phyloP scores from a whole-genome alignment of 305 asterid genomes.

The Rubia tinctorum region DNA sequence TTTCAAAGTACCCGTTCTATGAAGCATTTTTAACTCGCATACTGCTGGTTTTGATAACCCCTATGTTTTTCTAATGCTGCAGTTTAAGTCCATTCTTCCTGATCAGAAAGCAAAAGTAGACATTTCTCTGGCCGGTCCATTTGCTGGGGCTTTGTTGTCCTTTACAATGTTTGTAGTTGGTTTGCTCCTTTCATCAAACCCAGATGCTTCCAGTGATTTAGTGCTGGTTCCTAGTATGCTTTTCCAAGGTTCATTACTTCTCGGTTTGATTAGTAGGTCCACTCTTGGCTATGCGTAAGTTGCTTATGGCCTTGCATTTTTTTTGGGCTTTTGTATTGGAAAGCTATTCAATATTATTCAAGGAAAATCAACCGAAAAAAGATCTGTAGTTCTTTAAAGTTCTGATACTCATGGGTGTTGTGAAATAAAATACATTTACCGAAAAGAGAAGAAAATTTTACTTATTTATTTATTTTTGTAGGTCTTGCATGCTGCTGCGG shows the following conservation, averaged over 20 bases:
- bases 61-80: constrained; percentile 25
- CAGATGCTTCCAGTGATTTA: constrained; percentile 63
- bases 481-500: not conserved
- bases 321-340: not conserved
- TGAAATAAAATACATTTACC: not conserved
- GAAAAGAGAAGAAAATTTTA: not conserved
- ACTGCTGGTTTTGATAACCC: constrained; percentile 7
- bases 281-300: constrained; percentile 76
- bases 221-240: constrained; percentile 91
- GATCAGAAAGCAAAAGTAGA: constrained; percentile 84
- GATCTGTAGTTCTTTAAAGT: not conserved
- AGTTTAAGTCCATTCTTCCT: constrained; percentile 96
- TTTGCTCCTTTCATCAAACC: constrained; percentile 72
- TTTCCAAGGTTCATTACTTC: constrained; percentile 93
- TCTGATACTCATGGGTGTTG: not conserved
- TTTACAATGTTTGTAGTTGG: constrained; percentile 77
- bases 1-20: not conserved
- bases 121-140: constrained; percentile 83
- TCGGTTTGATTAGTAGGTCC: constrained; percentile 83
- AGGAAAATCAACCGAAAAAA: not conserved
- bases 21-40: not conserved
- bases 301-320: not conserved
- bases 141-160: constrained; percentile 78
- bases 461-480: not conserved
- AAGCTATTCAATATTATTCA: not conserved